Evolutionary conservation across 2,329 filamentous ascomycete species (phyloP).

Genomic region (Pseudocercospora eumusae): DNA sequence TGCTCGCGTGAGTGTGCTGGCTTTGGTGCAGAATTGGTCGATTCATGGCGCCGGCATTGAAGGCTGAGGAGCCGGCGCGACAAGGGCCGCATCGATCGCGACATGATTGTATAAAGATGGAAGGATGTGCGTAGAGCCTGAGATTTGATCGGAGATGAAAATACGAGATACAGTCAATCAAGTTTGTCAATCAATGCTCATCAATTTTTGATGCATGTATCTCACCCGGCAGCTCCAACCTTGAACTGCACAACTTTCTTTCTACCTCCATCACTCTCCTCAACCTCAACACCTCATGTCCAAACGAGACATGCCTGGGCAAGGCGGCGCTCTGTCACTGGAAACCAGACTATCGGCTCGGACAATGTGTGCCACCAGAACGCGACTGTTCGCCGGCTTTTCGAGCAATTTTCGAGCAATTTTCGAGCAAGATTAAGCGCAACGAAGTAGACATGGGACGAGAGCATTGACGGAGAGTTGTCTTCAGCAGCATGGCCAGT

Average conservation of each 20-base stretch:
- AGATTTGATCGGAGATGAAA: neutral
- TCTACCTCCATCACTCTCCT: no score
- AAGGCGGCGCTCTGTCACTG: no score
- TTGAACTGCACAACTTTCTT: neutral
- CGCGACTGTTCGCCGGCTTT: no score
- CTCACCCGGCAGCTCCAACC: neutral
- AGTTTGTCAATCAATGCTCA: neutral
- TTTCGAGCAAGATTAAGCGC: neutral
- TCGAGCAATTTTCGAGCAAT: no score
- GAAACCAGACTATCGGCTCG: no score
- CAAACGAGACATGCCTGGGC: neutral
- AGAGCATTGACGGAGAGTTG: neutral
- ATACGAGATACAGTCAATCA: neutral
- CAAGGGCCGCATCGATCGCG: slow-evolving; percentile 13
- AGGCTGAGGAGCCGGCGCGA: slow-evolving; percentile 4
- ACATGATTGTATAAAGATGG: slow-evolving; percentile 6
- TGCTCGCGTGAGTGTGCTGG: slow-evolving; percentile 11
- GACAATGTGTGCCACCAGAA: no score
- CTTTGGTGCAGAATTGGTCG: slow-evolving; percentile 1
- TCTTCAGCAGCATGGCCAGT: neutral
- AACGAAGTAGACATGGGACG: neutral
- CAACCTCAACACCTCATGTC: neutral
- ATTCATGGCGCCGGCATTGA: slow-evolving; percentile 1
- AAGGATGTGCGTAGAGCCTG: neutral
- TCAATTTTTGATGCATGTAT: neutral